These are phyloP conservation scores for Colletotrichum sp. DNA, from an alignment of 2,329 filamentous ascomycete species.

Conservation along the genomic window DNA sequence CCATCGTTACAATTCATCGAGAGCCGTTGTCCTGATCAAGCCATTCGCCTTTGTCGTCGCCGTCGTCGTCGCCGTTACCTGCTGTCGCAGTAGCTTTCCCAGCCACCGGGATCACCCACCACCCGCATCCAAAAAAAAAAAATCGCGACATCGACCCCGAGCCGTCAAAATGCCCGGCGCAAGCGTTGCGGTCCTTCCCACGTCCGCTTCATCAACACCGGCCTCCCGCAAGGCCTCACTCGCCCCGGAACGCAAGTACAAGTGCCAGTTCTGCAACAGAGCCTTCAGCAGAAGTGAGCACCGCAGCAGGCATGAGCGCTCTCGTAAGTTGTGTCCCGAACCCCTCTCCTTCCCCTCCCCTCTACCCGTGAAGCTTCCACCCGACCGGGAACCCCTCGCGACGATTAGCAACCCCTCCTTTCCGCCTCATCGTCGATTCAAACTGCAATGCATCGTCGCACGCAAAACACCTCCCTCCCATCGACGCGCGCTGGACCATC, in stretches of 20 bases:
- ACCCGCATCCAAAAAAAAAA: conserved; percentile 23
- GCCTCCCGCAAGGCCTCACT: conserved; percentile 76
- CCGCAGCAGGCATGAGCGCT: conserved; percentile 94
- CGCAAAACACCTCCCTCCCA: not conserved
- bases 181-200: conserved; percentile 67
- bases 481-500: not conserved
- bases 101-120: conserved; percentile 21
- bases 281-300: conserved; percentile 98
- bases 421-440: not conserved
- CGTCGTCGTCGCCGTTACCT: conserved; percentile 28
- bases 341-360: conserved; percentile 8
- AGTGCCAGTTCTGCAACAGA: conserved; percentile 97
- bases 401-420: not conserved
- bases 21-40: conserved; percentile 33
- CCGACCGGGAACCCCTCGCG: conserved; percentile 5
- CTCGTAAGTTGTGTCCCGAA: conserved; percentile 73
- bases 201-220: conserved; percentile 71
- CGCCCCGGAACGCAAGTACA: conserved; percentile 97
- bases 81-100: conserved; percentile 1
- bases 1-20: conserved; percentile 54
- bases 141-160: conserved; percentile 33
- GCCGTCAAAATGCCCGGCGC: conserved; percentile 71
- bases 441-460: not conserved
- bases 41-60: conserved; percentile 26
- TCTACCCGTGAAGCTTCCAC: conserved; percentile 8